Base-by-base conservation (phyloP, 116 monocot species). In the Papilionanthe hybrid region DNA sequence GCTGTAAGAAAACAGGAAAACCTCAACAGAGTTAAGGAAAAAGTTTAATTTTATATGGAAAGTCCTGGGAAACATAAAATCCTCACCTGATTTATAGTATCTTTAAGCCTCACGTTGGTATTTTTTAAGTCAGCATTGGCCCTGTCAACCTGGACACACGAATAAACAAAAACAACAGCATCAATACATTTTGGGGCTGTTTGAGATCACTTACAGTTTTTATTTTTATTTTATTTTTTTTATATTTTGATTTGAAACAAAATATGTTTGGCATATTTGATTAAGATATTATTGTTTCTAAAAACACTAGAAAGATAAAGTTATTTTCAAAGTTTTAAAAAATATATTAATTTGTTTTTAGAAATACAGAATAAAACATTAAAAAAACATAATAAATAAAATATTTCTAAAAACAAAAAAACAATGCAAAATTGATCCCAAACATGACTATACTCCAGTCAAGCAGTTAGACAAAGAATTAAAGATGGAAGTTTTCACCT, bases 21-120 rank as follows among this genome's bases (percentile, higher is more conserved):
- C 27, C 9, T 73, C 65, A 75, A n/a, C 9, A 27, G 9, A 73
- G 73, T 73, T 20, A 73, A 73, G 44, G 44, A 22, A n/a, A 9
- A 30, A 55, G 17, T 56, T 60, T 5, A 28, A 55, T 44, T 48
- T 0, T 75, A 79, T 15, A 41, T 48, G 48, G 7, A 58, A 18
- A n/a, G 43, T 73, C 73, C 20, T 9, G 28, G 32, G 15, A 76
- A 79, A 44, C 22, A 25, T 30, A 20, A 9, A 49, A 76, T 9
- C 50, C 37, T 69, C 77, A 93, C 99, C 95, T 93, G 93, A 79
- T 87, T 85, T 55, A 99, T 87, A 67, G 99, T 95, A 44, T 99
- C 90, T 83, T 95, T 99, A 45, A 99, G 95, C 78, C 92, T 89
- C 32, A 95, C 92, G 84, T 99, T 99, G 44, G 99, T 99, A 88